Percentiles rank a stretch among this genome's conserved stretches.
Evolutionary conservation across 805 yeast genomes (phyloP).

Genomic region (Lipomyces japonicus): DNA sequence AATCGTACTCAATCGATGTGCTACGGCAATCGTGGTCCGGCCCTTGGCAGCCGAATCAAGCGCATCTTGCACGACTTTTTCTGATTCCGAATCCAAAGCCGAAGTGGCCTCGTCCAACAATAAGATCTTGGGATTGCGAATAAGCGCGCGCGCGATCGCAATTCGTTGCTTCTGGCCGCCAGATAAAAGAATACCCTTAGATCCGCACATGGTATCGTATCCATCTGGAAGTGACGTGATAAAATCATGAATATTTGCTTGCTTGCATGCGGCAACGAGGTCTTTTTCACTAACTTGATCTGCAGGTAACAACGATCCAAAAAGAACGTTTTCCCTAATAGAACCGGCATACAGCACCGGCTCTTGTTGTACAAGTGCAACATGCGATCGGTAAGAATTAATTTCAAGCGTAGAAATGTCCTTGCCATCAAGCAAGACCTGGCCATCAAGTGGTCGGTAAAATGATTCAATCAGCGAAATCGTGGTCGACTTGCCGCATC

Average conservation of each 20-base stretch:
- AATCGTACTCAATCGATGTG: constrained; percentile 66
- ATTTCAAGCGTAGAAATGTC: constrained; percentile 48
- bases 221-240: constrained; percentile 52
- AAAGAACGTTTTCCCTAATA: constrained; percentile 67
- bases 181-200: constrained; percentile 52
- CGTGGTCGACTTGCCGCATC: constrained; percentile 46
- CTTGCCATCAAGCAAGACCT: constrained; percentile 50
- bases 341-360: constrained; percentile 65
- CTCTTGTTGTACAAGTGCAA: constrained; percentile 66
- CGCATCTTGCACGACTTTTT: constrained; percentile 60
- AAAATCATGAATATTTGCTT: constrained; percentile 53
- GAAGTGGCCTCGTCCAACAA: constrained; percentile 57
- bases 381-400: constrained; percentile 48
- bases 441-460: constrained; percentile 50
- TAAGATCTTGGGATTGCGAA: constrained; percentile 54
- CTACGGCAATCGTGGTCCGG: constrained; percentile 71
- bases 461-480: constrained; percentile 54
- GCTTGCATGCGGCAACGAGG: constrained; percentile 43
- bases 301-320: constrained; percentile 35
- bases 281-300: constrained; percentile 39
- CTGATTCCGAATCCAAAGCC: constrained; percentile 57
- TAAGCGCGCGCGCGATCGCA: constrained; percentile 60
- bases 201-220: constrained; percentile 48
- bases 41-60: constrained; percentile 54
- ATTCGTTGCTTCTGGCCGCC: constrained; percentile 67